Evolutionary conservation across 2,329 filamentous ascomycete genomes (phyloP), one percentile per base, ranked within the genome.

Genomic region (Didymella sp.): DNA sequence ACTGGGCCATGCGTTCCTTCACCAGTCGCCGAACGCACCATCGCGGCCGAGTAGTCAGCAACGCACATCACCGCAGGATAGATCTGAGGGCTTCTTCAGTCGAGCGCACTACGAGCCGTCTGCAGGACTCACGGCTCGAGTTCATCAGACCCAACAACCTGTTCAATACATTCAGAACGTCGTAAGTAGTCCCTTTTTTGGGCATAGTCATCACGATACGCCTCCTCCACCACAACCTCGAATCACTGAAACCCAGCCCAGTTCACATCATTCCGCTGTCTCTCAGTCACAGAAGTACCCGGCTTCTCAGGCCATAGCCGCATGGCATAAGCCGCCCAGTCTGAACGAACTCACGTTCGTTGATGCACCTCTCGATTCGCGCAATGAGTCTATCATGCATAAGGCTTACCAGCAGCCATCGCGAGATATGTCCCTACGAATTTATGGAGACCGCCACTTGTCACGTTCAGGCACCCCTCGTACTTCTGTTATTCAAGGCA

Each of bases 101-200:
- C 56, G 61, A 49, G 41, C 45, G 11, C 33, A 58, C 13, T 44
- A 60, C 17, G 33, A 56, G 5, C 17, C 46, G 11, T 24, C 40
- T 6, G 7, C 44, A 12, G 49, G 53, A 19, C 47, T 56, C 1
- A 22, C 30, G 9, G 44, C 15, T n/a, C 30, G 38, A 40, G 25
- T 21, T n/a, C 22, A 6, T n/a, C 38, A 40, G 6, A n/a, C 22
- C 4, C 54, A 48, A 22, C 48, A 65, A 41, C 59, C 66, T n/a
- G 46, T 37, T 4, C 55, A 48, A 15, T 60, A 65, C 52, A 49
- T 64, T 46, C 63, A 72, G 42, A 72, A 37, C 67, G 72, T 78
- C 51, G 68, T 74, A 66, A 79, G 77, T 72, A 79, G 77, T 72
- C 75, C 77, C 9, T 78, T 77, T 60, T 78, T 79, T 60, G 63